Evolutionary conservation across 2,329 filamentous ascomycete species (phyloP), one percentile per base, ranked within the genome.

Genomic region (Sarocladium oryzae): DNA sequence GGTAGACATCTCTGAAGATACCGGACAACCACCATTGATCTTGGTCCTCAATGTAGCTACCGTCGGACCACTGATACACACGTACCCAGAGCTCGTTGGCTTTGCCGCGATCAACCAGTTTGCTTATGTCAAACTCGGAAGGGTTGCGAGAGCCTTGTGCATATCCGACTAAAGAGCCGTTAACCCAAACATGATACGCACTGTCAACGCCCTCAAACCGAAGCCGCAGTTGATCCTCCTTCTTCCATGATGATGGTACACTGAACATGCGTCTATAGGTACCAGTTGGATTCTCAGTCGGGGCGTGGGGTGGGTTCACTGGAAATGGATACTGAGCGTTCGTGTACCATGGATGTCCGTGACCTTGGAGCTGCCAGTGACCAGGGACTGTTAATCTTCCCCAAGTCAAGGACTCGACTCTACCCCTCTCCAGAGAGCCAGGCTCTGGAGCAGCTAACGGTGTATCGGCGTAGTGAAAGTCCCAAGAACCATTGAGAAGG

Each of bases 141-240:
- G 85, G 74, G 57, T 88, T 88, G 35, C 85, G 73, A 9, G 79
- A 79, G 0, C 85, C 85, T 60, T 88, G 84, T 2, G 79, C 79
- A 58, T 88, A 88, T 2, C 85, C 85, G 2, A 87, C 69, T 32
- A 81, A 66, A n/a, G 68, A 61, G 0, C 82, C 81, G 56, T 88
- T 88, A 5, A 88, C 67, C 75, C 78, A 88, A 10, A 88, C 66
- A 62, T 88, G 83, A 58, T 84, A 88, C 0, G 84, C 81, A 58
- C 81, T 84, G 58, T 88, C 85, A 0, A 88, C 84, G 1, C 85
- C 85, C 51, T 88, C 85, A 54, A 88, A 88, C 9, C 85, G 72
- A 20, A 88, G 66, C 15, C 83, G 72, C 18, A 87, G 65, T 55
- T 84, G 79, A 4, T 56, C 60, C 50, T 65, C 60, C 7, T 6